phyloP scores from a whole-genome alignment of 106 monocot species.

The Apostasia ramifera region DNA sequence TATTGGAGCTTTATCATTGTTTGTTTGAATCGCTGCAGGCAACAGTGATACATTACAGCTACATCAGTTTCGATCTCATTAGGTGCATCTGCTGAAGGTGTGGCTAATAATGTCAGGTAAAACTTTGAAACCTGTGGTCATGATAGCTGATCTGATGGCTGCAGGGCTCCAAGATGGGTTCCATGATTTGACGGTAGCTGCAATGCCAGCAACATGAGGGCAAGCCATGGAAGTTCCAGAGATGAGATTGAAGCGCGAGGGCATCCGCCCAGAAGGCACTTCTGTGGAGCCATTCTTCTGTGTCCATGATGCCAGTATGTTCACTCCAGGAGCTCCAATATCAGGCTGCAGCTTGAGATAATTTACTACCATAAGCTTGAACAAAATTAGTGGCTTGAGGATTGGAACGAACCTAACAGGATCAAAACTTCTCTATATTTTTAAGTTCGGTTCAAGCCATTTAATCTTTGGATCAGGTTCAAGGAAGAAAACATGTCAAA shows the following conservation, averaged over 20 bases:
- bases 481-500: too few relatives aligned
- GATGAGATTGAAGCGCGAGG: constrained; percentile 48
- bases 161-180: constrained; percentile 71
- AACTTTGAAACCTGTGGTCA: constrained; percentile 56
- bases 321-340: constrained; percentile 70
- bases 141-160: constrained; percentile 70
- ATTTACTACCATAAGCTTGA: neutral
- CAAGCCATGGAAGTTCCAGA: constrained; percentile 91
- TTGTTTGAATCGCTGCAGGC: constrained; percentile 26
- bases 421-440: too few relatives aligned
- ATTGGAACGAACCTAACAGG: too few relatives aligned
- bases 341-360: constrained; percentile 46
- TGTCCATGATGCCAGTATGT: constrained; percentile 81
- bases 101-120: neutral
- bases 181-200: constrained; percentile 50
- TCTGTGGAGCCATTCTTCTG: constrained; percentile 14
- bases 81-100: neutral
- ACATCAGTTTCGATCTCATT: neutral
- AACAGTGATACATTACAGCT: neutral
- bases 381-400: neutral
- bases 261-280: constrained; percentile 36
- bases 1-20: constrained; percentile 28
- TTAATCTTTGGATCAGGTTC: too few relatives aligned
- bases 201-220: constrained; percentile 66
- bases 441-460: too few relatives aligned